Conservation (phyloP, 2,329 filamentous ascomycete species). For the Pseudocercospora macadamiae region DNA sequence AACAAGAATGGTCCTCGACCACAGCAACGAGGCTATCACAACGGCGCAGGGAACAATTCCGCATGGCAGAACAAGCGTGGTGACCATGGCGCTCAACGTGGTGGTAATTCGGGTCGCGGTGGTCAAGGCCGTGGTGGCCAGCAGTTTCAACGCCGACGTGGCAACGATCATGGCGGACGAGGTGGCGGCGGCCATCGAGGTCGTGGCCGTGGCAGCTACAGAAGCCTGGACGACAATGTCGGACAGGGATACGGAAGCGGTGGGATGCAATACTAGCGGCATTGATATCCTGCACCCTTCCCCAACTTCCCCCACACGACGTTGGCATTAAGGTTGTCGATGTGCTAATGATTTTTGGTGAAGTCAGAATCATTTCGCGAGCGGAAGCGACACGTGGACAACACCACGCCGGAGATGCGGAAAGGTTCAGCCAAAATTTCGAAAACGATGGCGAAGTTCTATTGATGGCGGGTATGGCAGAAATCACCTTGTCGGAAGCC, state of each 20-base stretch:
- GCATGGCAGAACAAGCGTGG: slow-evolving; percentile 27
- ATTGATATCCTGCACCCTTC: slow-evolving; percentile 7
- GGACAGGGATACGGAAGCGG: slow-evolving; percentile 38
- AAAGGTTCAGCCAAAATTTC: neutral
- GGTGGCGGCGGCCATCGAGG: slow-evolving; percentile 29
- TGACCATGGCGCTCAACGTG: slow-evolving; percentile 34
- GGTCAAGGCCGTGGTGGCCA: slow-evolving; percentile 33
- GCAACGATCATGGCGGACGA: slow-evolving; percentile 23
- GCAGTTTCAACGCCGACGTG: slow-evolving; percentile 43
- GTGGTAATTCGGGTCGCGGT: slow-evolving; percentile 40
- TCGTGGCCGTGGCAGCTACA: slow-evolving; percentile 40
- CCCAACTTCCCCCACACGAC: neutral
- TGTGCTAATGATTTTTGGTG: slow-evolving; percentile 6
- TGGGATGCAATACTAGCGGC: slow-evolving; percentile 40
- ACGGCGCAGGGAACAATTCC: slow-evolving; percentile 37
- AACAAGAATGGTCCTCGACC: slow-evolving; percentile 34
- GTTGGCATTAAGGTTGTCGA: neutral
- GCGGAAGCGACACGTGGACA: no score
- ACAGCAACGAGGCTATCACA: slow-evolving; percentile 33
- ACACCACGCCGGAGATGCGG: neutral
- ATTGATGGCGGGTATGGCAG: neutral
- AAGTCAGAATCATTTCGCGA: neutral
- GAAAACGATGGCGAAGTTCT: neutral
- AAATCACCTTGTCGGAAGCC: neutral
- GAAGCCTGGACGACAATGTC: slow-evolving; percentile 48